Percentiles rank a stretch among this genome's conserved stretches.
These are phyloP conservation scores for Letharia columbiana DNA, from an alignment of 495 filamentous ascomycete genomes.

Conservation along the genomic window DNA sequence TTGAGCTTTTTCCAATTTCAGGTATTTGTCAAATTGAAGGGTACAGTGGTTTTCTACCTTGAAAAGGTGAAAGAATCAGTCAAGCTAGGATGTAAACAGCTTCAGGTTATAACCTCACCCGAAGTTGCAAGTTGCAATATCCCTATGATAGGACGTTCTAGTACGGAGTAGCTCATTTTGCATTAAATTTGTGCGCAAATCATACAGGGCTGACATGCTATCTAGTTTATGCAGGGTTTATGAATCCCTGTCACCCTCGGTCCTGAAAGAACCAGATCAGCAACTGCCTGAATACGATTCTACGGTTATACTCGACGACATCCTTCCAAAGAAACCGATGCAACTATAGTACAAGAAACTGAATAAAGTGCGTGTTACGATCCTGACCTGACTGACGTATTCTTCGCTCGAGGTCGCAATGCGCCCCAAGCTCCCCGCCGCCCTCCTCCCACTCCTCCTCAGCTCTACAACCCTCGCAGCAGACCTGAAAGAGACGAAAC, in stretches of 20 bases:
- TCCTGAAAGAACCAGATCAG: not conserved
- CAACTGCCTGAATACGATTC: conserved; percentile 7
- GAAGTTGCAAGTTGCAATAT: no score
- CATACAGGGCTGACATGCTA: not conserved
- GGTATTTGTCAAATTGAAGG: not conserved
- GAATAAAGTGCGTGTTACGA: not conserved
- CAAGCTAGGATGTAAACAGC: not conserved
- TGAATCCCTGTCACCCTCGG: not conserved
- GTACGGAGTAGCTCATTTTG: not conserved
- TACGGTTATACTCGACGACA: not conserved
- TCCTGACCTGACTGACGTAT: not conserved
- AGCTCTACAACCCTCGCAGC: conserved; percentile 28
- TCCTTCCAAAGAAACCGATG: not conserved
- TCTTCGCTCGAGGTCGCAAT: conserved; percentile 6
- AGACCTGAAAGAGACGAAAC: conserved; percentile 37
- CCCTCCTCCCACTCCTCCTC: conserved; percentile 31
- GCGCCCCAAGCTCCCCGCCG: conserved; percentile 20
- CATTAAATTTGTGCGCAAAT: not conserved
- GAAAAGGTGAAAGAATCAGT: not conserved
- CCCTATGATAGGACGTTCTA: not conserved
- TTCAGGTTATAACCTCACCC: no score
- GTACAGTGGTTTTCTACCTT: not conserved
- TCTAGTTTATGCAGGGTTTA: not conserved
- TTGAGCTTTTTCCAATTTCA: not conserved
- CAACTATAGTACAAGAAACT: not conserved